phyloP scores from a whole-genome alignment of 768 basidiomycete genomes.

The Pleurotus citrinopileatus region DNA sequence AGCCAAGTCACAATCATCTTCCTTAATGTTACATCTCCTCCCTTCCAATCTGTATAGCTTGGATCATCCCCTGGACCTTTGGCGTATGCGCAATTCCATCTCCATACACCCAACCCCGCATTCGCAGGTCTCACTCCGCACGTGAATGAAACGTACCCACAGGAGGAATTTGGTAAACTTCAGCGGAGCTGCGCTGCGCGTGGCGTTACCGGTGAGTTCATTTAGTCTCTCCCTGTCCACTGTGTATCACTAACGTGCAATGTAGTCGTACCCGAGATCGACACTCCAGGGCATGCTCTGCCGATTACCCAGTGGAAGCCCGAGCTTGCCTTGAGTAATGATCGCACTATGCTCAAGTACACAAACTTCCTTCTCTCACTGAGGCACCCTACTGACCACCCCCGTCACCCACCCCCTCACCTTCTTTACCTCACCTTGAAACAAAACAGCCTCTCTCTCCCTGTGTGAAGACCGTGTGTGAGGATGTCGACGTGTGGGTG shows the following conservation, averaged over 20 bases:
- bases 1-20: conserved; percentile 9
- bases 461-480: too few species aligned
- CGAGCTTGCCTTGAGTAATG: conserved; percentile 27
- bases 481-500: too few species aligned
- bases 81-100: conserved; percentile 17
- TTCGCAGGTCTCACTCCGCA: conserved; percentile 32
- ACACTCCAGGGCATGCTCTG: conserved; percentile 42
- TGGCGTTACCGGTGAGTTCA: conserved; percentile 25
- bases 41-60: conserved; percentile 13
- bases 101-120: conserved; percentile 22
- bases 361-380: neutral
- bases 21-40: neutral
- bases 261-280: conserved; percentile 37
- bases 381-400: too few species aligned
- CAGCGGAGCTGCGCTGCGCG: conserved; percentile 34
- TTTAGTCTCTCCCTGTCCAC: neutral
- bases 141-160: conserved; percentile 39
- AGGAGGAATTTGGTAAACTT: conserved; percentile 25
- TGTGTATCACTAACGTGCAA: too few species aligned
- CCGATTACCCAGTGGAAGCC: conserved; percentile 45
- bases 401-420: too few species aligned
- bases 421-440: too few species aligned
- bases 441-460: too few species aligned
- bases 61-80: conserved; percentile 14
- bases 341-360: conserved; percentile 19